Evolutionary conservation across 495 filamentous ascomycete genomes (phyloP).

Genomic region (Podospora sp.): DNA sequence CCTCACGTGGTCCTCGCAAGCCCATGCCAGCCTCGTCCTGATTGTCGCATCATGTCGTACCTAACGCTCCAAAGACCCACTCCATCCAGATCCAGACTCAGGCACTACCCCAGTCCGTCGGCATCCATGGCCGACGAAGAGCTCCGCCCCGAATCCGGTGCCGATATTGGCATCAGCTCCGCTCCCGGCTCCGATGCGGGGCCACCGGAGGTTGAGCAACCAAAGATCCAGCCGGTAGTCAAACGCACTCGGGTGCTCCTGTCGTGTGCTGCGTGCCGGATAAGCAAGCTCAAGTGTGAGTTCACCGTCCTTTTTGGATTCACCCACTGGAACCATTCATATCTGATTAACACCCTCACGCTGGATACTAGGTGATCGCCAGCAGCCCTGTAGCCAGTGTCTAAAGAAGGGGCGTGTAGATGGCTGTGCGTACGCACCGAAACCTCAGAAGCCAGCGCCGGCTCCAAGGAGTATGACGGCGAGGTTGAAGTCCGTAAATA

Average conservation of each 20-base stretch:
- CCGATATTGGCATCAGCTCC: not conserved
- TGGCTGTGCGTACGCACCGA: slow-evolving; percentile 50
- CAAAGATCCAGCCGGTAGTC: not conserved
- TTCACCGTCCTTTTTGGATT: too few species aligned
- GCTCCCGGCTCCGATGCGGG: not conserved
- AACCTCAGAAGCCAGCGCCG: slow-evolving; percentile 39
- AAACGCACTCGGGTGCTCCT: slow-evolving; percentile 46
- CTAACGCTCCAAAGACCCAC: slow-evolving; percentile 3
- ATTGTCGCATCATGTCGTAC: not conserved
- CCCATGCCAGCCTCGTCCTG: not conserved
- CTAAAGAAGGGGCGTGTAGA: slow-evolving; percentile 45
- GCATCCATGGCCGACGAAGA: not conserved
- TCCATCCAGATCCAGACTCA: not conserved
- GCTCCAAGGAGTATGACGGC: slow-evolving; percentile 50
- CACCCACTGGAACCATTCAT: too few species aligned
- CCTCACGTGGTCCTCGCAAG: not conserved
- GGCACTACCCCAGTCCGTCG: not conserved
- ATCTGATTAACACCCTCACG: too few species aligned
- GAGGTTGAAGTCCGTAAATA: slow-evolving; percentile 39
- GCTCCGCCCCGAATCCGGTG: not conserved
- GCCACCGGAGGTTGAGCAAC: not conserved
- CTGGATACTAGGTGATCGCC: slow-evolving; percentile 21
- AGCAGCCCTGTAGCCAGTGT: slow-evolving; percentile 44
- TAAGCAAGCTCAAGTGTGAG: slow-evolving; percentile 49
- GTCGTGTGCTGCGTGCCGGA: slow-evolving; percentile 45